These are phyloP conservation scores for Metschnikowia baotianmanensis DNA, from an alignment of 805 yeast species.

Conservation along the genomic window DNA sequence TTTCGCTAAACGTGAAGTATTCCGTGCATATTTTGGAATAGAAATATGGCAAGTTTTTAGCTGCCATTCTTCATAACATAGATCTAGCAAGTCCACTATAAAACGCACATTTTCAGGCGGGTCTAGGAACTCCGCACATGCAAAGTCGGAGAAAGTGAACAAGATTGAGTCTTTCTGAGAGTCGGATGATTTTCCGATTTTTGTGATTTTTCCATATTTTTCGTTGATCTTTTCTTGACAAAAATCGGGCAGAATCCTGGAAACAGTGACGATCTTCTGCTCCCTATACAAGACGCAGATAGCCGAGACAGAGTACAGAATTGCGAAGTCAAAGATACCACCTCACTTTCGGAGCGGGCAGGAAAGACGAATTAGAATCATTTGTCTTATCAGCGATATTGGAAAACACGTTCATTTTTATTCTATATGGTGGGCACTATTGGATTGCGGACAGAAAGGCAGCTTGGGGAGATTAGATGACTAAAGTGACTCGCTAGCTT, in stretches of 20 bases:
- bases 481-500: too few species aligned
- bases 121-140: constrained; percentile 2
- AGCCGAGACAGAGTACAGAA: constrained; percentile 8
- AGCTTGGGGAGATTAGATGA: too few species aligned
- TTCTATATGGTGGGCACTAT: not conserved
- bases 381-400: not conserved
- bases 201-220: too few species aligned
- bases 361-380: constrained; percentile 1
- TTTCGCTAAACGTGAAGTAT: constrained; percentile 3
- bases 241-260: not conserved
- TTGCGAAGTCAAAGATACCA: constrained; percentile 34
- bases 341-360: constrained; percentile 11
- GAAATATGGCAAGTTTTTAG: constrained; percentile 4
- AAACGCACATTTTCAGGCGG: constrained; percentile 3
- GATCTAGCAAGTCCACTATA: constrained; percentile 14
- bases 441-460: too few species aligned
- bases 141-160: constrained; percentile 1
- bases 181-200: not conserved
- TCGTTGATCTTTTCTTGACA: too few species aligned
- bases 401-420: constrained; percentile 1
- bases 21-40: constrained; percentile 8
- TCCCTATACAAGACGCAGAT: constrained; percentile 2
- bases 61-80: constrained; percentile 11
- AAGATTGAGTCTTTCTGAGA: not conserved
- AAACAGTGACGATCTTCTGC: not conserved